Base-by-base conservation (phyloP, 2,329 filamentous ascomycete genomes). In the Nemania diffusa region DNA sequence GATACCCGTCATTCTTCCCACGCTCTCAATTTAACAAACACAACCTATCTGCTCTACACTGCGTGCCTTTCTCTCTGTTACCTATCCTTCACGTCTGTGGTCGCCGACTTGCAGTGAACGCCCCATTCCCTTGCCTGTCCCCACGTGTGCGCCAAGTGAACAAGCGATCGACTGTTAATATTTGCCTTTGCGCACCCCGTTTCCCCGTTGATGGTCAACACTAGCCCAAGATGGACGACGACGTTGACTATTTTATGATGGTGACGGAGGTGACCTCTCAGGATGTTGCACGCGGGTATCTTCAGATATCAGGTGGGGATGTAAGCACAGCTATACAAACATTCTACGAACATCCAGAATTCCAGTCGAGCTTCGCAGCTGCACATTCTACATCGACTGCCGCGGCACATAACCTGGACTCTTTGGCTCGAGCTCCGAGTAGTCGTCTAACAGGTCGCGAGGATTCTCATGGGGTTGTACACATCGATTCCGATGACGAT, bases 321-420 rank as follows among this genome's bases (percentile, higher is more conserved):
- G 84, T 95, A 58, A 90, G 93, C 79, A 91, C 95, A 76, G 96
- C 96, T 27, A 90, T 97, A 74, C 89, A 93, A 76, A 89, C 98
- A 13, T 99, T 90, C 82, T 98, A 93, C 79, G 93, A 97, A 76
- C 96, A 92, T 77, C 92, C 92, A 50, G 94, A 95, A 55, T 87
- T 91, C 69, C 88, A 85, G 72, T 81, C 81, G 50, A 81, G 80
- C 64, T 79, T 87, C 65, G 76, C 75, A 52, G 77, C 80, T 57
- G 77, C 83, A 15, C 71, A 80, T 29, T 72, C 80, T 11, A 73
- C 79, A 22, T 69, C 80, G 20, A 72, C 73, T 63, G 71, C 80
- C n/a, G 73, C 80, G 24, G 70, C 79, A 26, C 69, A 79, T 42
- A 76, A 79, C 32, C 76, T 81, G 13, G 71, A 80, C 46, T 69